Evolutionary conservation across 2,329 filamentous ascomycete species (phyloP), one percentile per base, ranked within the genome.

Genomic region (Cercospora brassicicola): DNA sequence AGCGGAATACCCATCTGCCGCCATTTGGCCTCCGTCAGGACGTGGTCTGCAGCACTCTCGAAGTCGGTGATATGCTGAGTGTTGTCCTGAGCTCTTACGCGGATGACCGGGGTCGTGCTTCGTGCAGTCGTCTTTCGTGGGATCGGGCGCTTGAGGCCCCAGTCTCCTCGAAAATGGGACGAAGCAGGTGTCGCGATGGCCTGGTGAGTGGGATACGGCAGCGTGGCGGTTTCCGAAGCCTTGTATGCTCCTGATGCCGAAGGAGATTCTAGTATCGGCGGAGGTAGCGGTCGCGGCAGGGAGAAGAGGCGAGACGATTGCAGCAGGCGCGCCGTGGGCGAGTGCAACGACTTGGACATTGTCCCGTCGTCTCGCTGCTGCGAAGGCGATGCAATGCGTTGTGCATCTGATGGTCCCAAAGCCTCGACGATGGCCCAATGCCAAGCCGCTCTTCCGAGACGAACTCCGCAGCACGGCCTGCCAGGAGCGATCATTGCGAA

Each of bases 51-150:
- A 0, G 93, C 91, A 42, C 91, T 93, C 71, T 88, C 85, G 80
- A 93, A 98, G 76, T 97, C 93, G 76, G 94, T 97, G 73, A 97
- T 86, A 78, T 93, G 91, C 80, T 97, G 93, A 73, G 89, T 87
- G 2, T 92, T 91, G 82, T 98, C 94, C 71, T 96, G 86, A 68
- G 90, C 86, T 75, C 88, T 89, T 73, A 98, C 82, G 71, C 92
- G 88, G 64, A 97, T 86, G 60, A 91, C 84, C 9, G 93, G 91
- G n/a, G 89, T 89, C 6, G 88, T 89, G 64, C 88, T 87, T 20
- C 88, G 87, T 4, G 92, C 94, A 2, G 90, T 89, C 9, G 67
- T 62, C 78, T 90, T 90, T 8, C 90, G 81, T 1, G 94, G 94
- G 5, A 98, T 84, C 0, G 93, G 85, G 65, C 94, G 86, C 82